Conservation (phyloP, 805 yeast species). For the Jamesozyma rosinii region DNA sequence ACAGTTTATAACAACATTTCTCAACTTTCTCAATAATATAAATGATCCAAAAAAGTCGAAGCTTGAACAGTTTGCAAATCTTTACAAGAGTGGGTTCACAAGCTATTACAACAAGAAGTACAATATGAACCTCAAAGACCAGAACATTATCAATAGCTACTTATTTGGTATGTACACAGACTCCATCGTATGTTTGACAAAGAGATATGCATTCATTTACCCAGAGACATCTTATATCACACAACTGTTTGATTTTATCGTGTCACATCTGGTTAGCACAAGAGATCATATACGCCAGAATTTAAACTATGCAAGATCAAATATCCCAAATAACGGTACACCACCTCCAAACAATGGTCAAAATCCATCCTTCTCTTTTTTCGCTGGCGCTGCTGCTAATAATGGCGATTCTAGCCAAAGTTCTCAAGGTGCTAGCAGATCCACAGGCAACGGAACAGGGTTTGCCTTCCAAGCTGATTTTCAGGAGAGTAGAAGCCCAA, state of each 20-base stretch:
- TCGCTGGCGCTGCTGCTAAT: background rate
- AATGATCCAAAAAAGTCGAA: constrained; percentile 8
- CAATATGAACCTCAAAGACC: background rate
- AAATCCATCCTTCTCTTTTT: background rate
- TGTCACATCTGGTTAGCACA: background rate
- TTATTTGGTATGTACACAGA: constrained; percentile 4
- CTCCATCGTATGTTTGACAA: background rate
- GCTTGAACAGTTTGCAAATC: constrained; percentile 8
- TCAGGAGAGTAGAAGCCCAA: background rate
- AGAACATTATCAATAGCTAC: background rate
- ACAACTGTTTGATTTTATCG: constrained; percentile 1
- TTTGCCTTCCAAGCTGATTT: background rate
- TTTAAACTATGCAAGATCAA: background rate
- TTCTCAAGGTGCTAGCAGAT: background rate
- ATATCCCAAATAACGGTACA: background rate
- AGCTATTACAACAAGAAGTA: constrained; percentile 4
- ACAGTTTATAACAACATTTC: constrained; percentile 2
- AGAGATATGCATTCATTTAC: background rate
- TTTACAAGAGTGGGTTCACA: constrained; percentile 2
- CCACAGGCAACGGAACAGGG: background rate
- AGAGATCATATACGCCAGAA: background rate
- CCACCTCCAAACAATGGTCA: background rate
- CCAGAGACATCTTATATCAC: background rate
- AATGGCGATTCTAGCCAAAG: background rate
- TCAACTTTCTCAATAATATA: constrained; percentile 2